Conservation (phyloP, 2,329 filamentous ascomycete species). For the Botrytis sinoallii region DNA sequence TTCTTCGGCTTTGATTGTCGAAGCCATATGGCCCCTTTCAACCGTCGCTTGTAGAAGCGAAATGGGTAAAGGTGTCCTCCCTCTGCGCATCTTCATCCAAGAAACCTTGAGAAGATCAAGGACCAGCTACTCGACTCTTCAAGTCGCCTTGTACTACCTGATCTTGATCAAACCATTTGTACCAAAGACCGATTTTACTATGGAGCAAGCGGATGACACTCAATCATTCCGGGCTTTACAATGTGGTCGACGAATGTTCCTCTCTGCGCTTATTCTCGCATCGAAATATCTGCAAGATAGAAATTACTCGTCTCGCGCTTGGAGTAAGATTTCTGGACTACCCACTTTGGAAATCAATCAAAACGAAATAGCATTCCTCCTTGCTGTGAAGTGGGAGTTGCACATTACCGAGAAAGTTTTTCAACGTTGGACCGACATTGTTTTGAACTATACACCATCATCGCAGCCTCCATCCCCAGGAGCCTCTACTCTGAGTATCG, state of each 20-base stretch:
- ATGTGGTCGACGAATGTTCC: conserved; percentile 95
- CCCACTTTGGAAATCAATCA: conserved; percentile 92
- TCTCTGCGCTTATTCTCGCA: conserved; percentile 88
- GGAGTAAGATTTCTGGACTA: conserved; percentile 99
- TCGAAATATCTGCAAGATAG: conserved; percentile 98
- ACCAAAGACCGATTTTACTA: conserved; percentile 77
- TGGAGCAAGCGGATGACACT: conserved; percentile 74
- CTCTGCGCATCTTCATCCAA: conserved; percentile 93
- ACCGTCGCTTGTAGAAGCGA: conserved; percentile 75
- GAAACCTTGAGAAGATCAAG: conserved; percentile 92
- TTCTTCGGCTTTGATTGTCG: conserved; percentile 94
- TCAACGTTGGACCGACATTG: conserved; percentile 90
- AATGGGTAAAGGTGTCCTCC: conserved; percentile 74
- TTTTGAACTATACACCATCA: conserved; percentile 68
- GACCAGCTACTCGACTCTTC: conserved; percentile 95
- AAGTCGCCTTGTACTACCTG: conserved; percentile 94
- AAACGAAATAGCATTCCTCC: conserved; percentile 89
- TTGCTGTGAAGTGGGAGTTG: conserved; percentile 88
- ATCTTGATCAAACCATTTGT: conserved; percentile 91
- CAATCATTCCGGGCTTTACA: conserved; percentile 77
- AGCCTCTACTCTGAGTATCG: conserved; percentile 27
- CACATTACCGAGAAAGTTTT: conserved; percentile 89
- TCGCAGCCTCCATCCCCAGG: conserved; percentile 56
- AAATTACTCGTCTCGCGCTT: conserved; percentile 95
- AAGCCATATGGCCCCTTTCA: conserved; percentile 93